Percentiles rank a stretch among this genome's conserved stretches.
These are phyloP conservation scores for Moesziomyces sp. DNA, from an alignment of 1,284 basidiomycete species.

Conservation along the genomic window DNA sequence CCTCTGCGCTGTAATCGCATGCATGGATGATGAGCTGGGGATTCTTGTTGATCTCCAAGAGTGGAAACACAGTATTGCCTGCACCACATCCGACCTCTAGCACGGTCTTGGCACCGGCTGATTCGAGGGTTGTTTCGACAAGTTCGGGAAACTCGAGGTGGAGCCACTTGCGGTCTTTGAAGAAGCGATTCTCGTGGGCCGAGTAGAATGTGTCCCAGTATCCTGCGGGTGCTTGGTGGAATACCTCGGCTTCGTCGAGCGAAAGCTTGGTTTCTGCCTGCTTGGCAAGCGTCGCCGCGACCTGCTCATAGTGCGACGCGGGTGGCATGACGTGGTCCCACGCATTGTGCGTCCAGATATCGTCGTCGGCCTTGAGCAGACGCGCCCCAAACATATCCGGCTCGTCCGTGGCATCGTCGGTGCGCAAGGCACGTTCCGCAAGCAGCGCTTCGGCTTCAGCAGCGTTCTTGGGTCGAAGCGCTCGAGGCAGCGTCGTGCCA, in stretches of 20 bases:
- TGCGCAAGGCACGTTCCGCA: slow-evolving; percentile 7
- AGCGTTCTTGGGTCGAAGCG: slow-evolving; percentile 38
- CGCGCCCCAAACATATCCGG: slow-evolving; percentile 52
- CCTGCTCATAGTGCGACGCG: slow-evolving; percentile 40
- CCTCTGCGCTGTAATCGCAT: slow-evolving; percentile 90
- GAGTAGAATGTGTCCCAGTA: slow-evolving; percentile 65
- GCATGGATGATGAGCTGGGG: slow-evolving; percentile 79
- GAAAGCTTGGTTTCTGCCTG: slow-evolving; percentile 55
- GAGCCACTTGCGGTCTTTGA: slow-evolving; percentile 66
- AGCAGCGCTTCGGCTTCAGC: slow-evolving; percentile 49
- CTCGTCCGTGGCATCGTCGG: not conserved
- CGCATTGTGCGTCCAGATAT: slow-evolving; percentile 61
- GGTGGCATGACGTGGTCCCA: slow-evolving; percentile 65
- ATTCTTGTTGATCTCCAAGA: slow-evolving; percentile 85
- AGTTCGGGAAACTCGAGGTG: slow-evolving; percentile 65
- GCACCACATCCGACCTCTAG: slow-evolving; percentile 69
- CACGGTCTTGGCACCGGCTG: slow-evolving; percentile 43
- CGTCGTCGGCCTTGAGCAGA: slow-evolving; percentile 37
- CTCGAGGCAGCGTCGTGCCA: slow-evolving; percentile 2
- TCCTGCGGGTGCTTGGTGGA: slow-evolving; percentile 45
- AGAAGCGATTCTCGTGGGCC: slow-evolving; percentile 63
- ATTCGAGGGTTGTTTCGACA: slow-evolving; percentile 45
- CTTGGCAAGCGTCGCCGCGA: slow-evolving; percentile 40
- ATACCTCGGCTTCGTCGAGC: slow-evolving; percentile 49
- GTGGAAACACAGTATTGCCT: slow-evolving; percentile 92